Base-by-base conservation (phyloP, 1,284 basidiomycete genomes). In the Malassezia nana region DNA sequence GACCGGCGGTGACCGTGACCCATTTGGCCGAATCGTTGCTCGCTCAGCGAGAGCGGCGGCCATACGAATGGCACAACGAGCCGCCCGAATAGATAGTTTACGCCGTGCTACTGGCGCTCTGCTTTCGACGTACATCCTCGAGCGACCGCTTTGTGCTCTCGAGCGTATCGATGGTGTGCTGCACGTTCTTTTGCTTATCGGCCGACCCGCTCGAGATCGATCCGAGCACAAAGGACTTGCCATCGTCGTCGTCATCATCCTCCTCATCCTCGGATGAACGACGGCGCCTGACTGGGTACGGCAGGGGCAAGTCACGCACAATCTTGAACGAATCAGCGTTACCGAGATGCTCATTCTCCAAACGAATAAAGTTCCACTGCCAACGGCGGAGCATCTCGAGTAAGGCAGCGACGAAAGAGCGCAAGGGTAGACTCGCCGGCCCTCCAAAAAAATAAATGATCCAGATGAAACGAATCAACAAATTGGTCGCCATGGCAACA, bases 351-450 rank as follows among this genome's bases (percentile, higher is more conserved):
- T 89, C 87, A 77, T 87, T 89, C 73, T 89, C 87, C 55, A 89
- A 75, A 58, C 87, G 62, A 16, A 66, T 85, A 69, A 92, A 87
- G 75, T 94, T 94, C 90, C 90, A 95, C 63, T 86, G 86, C 76
- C 82, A 84, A 46, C 90, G 80, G 29, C 90, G 78, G 2, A 89
- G 67, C 77, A 89, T 82, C 71, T 95, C 90, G 29, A 87, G 69
- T 49, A 84, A 65, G 0, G 80, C 87, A 7, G 78, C 81, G 48
- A 88, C 77, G 74, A 87, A 89, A 0, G 81, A 77, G 18, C 85
- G 79, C 22, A 85, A 50, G 46, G 80, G 78, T 49, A 80, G 75
- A 62, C 78, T 77, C 0, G 80, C 78, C 0, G 79, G 79, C 0
- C 75, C 62, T 13, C 67, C 61, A 4, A 86, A 84, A 38, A 90